A percentile compares a stretch with the other conserved stretches of the same genome.
Conservation (phyloP, 768 basidiomycete species). For the Tylopilus subfusipes region DNA sequence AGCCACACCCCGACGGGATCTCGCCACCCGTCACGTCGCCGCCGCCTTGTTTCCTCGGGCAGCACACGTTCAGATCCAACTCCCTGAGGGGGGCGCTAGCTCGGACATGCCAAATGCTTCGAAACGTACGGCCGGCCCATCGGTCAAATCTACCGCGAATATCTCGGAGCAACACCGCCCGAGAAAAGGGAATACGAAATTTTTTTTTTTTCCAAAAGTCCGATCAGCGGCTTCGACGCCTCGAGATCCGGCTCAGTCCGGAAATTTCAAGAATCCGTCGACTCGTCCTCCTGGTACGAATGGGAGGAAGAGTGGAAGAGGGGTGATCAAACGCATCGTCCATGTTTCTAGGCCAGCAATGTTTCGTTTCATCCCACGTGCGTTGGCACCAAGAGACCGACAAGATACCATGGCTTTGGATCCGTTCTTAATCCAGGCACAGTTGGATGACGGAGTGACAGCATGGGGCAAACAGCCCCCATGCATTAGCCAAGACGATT, state of each 20-base stretch:
- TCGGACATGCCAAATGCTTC: background rate
- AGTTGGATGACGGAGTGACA: background rate
- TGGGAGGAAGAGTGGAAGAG: conserved; percentile 2
- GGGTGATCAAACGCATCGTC: conserved; percentile 8
- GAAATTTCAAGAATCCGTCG: conserved; percentile 16
- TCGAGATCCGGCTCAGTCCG: conserved; percentile 18
- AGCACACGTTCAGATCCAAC: background rate
- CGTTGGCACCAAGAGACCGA: background rate
- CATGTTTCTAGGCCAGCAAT: background rate
- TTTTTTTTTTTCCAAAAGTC: conserved; percentile 1
- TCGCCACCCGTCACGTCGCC: background rate
- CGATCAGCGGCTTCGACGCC: conserved; percentile 20
- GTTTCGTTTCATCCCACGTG: background rate
- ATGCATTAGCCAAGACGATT: too few relatives aligned
- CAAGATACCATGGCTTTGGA: background rate
- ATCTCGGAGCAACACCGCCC: conserved; percentile 14
- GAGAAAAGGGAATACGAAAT: conserved; percentile 8
- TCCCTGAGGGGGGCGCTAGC: background rate
- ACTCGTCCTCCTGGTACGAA: background rate
- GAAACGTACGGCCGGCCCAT: background rate
- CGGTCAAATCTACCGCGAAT: conserved; percentile 17
- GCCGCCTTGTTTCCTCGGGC: conserved; percentile 9
- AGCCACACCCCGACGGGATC: conserved; percentile 1
- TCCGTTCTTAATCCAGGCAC: background rate
- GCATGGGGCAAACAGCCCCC: background rate